A percentile compares a stretch with the other conserved stretches of the same genome.
Conservation (phyloP, 192 early-diverging fungal species). For the Podila horticola region DNA sequence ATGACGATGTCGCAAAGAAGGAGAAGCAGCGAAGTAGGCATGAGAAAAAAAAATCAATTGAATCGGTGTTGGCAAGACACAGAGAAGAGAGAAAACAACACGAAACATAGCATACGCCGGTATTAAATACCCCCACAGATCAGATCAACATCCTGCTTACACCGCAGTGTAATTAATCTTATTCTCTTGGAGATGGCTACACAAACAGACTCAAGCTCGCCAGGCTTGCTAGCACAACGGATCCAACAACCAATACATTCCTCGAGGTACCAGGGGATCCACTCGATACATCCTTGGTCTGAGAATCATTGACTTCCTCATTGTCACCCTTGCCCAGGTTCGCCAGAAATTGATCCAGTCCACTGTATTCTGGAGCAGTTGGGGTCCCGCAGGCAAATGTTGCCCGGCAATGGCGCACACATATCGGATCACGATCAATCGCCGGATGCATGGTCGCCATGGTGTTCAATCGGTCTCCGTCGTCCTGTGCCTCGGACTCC, state of each 20-base stretch:
- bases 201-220: neutral
- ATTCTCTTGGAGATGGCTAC: too few species aligned
- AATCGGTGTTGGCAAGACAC: too few species aligned
- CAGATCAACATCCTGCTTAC: too few species aligned
- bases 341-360: constrained; percentile 3
- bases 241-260: neutral
- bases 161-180: too few species aligned
- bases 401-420: constrained; percentile 1
- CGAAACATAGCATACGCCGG: too few species aligned
- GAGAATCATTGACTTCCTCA: neutral
- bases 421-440: neutral
- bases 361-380: constrained; percentile 10
- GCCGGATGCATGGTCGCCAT: neutral
- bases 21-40: too few species aligned
- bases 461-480: neutral
- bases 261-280: neutral
- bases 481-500: neutral
- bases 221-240: neutral
- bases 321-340: neutral
- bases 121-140: too few species aligned
- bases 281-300: neutral
- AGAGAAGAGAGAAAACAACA: too few species aligned
- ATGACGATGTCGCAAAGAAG: too few species aligned
- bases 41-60: too few species aligned
- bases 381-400: constrained; percentile 10